phyloP scores from a whole-genome alignment of 164 flowering plant genomes.

The Berberis thunbergii region DNA sequence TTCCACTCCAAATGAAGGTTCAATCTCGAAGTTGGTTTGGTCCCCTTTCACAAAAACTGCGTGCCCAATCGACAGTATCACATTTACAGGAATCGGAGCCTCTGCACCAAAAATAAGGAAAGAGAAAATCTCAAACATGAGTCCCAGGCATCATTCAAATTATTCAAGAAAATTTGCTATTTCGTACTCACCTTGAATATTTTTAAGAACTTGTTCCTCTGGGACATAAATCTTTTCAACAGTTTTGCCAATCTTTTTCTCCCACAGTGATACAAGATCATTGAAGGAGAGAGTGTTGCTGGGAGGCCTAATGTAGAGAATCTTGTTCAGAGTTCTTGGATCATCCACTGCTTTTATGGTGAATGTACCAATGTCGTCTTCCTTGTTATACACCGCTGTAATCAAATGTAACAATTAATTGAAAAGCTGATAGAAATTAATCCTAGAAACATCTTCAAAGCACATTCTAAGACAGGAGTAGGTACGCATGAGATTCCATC shows the following conservation, averaged over 20 bases:
- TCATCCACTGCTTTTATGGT: not conserved
- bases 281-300: not conserved
- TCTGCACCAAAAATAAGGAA: slow-evolving; percentile 26
- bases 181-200: not conserved
- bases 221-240: not conserved
- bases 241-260: not conserved
- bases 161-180: not conserved
- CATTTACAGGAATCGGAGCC: slow-evolving; percentile 31
- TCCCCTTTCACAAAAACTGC: slow-evolving; percentile 42
- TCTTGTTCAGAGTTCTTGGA: not conserved
- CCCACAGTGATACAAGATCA: not conserved
- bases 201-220: not conserved
- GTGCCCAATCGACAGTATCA: slow-evolving; percentile 24
- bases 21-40: slow-evolving; percentile 42
- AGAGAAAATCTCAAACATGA: not conserved
- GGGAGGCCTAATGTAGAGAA: not conserved
- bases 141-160: not conserved
- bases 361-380: not conserved
- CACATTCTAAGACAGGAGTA: too few relatives aligned
- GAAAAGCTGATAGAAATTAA: too few relatives aligned
- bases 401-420: not conserved
- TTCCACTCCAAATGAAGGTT: slow-evolving; percentile 47
- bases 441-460: too few relatives aligned
- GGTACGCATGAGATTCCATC: not conserved
- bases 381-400: not conserved